Conservation (phyloP, 495 filamentous ascomycete genomes). For the Hypoxylon subgilvum region DNA sequence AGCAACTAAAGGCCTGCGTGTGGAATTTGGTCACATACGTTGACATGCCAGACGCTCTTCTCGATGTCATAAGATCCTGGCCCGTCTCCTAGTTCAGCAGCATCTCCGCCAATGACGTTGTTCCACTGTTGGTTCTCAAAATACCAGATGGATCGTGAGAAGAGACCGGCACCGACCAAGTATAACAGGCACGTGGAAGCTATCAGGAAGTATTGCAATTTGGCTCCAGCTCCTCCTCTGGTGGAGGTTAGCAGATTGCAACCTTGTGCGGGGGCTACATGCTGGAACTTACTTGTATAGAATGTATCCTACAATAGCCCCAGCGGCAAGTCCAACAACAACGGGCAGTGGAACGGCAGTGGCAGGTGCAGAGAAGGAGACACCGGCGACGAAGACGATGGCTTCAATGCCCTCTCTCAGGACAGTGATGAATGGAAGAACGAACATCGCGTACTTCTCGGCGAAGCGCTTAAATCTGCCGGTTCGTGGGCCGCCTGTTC, state of each 20-base stretch:
- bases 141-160: constrained; percentile 77
- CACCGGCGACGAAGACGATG: constrained; percentile 81
- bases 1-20: background rate
- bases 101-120: constrained; percentile 71
- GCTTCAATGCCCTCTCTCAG: constrained; percentile 82
- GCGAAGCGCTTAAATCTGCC: constrained; percentile 65
- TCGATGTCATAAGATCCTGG: constrained; percentile 88
- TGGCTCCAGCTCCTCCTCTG: constrained; percentile 61
- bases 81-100: constrained; percentile 73
- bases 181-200: constrained; percentile 84
- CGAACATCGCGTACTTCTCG: constrained; percentile 82
- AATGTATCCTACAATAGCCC: constrained; percentile 67
- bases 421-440: constrained; percentile 82
- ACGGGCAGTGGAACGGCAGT: constrained; percentile 76
- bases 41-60: constrained; percentile 88
- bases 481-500: constrained; percentile 33
- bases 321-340: constrained; percentile 68
- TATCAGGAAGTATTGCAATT: constrained; percentile 79
- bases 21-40: constrained; percentile 58
- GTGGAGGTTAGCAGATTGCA: background rate
- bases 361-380: constrained; percentile 75
- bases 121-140: constrained; percentile 73
- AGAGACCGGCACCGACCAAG: constrained; percentile 82
- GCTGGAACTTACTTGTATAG: constrained; percentile 72
- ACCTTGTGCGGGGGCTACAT: constrained; percentile 1